Conservation (phyloP, 2,329 filamentous ascomycete genomes). For the Monosporascus sp. region DNA sequence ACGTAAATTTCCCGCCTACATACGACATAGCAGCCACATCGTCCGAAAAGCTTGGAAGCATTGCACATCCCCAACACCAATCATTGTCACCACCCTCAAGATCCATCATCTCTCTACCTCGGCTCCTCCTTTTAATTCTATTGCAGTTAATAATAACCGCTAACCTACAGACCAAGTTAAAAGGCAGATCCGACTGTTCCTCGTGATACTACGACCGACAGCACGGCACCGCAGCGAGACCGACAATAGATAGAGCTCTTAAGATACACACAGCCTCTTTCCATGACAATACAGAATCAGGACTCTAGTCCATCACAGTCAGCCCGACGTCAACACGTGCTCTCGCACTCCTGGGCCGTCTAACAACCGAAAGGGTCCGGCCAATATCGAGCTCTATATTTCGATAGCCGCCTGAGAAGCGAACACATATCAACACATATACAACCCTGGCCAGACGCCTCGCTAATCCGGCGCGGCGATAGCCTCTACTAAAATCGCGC, state of each 20-base stretch:
- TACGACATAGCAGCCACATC: too few relatives aligned
- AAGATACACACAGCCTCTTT: not conserved
- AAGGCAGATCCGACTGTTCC: too few relatives aligned
- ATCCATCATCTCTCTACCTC: too few relatives aligned
- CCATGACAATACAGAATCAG: not conserved
- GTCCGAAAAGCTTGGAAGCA: too few relatives aligned
- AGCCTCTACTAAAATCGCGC: conserved; percentile 35
- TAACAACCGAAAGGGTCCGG: not conserved
- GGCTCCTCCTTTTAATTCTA: too few relatives aligned
- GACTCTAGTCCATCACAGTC: not conserved
- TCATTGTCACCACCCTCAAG: too few relatives aligned
- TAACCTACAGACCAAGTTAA: too few relatives aligned
- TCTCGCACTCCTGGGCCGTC: conserved; percentile 1
- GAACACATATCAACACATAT: conserved; percentile 1
- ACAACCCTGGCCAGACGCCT: conserved; percentile 25
- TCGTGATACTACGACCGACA: too few relatives aligned
- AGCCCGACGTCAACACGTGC: not conserved
- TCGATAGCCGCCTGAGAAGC: not conserved
- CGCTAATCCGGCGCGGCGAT: conserved; percentile 27
- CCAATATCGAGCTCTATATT: not conserved
- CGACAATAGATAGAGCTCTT: not conserved
- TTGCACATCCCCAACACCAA: too few relatives aligned
- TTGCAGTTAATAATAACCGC: too few relatives aligned
- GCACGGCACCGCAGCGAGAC: not conserved
- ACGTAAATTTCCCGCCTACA: too few relatives aligned